These are phyloP conservation scores for Lipomyces mesembrius DNA, from an alignment of 805 yeast genomes.

Conservation along the genomic window DNA sequence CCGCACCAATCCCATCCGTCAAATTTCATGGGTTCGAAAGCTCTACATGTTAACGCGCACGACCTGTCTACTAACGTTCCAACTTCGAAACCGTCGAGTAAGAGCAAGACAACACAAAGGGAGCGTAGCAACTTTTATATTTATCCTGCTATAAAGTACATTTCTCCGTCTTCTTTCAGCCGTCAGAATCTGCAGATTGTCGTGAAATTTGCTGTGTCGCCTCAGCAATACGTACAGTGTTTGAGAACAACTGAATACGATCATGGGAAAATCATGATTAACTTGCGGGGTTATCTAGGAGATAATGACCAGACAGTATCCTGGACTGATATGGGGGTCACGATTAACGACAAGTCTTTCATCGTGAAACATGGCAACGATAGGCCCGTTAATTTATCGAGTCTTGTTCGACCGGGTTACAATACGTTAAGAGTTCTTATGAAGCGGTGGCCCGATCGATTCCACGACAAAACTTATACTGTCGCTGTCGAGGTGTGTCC, in stretches of 20 bases:
- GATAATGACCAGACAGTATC: not conserved
- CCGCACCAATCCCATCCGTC: not conserved
- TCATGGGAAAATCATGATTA: conserved; percentile 3
- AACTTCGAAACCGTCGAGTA: not conserved
- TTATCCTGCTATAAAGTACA: not conserved
- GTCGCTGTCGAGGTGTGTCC: conserved; percentile 1
- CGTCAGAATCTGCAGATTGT: not conserved
- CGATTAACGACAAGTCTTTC: not conserved
- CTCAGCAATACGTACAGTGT: not conserved
- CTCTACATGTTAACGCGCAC: too few species aligned
- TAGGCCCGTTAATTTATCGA: not conserved
- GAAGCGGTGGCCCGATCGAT: not conserved
- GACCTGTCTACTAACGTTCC: not conserved
- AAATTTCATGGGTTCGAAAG: not conserved
- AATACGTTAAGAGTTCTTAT: not conserved
- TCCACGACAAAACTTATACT: not conserved
- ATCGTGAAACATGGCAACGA: not conserved
- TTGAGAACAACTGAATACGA: not conserved
- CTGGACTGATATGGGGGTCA: not conserved
- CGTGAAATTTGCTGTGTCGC: not conserved
- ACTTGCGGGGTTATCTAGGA: conserved; percentile 1
- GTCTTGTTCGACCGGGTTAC: conserved; percentile 1
- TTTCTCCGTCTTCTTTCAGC: not conserved
- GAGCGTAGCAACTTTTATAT: not conserved
- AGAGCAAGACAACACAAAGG: not conserved